Base-by-base conservation (phyloP, 208 protist species). In the Polymyxa betae region DNA sequence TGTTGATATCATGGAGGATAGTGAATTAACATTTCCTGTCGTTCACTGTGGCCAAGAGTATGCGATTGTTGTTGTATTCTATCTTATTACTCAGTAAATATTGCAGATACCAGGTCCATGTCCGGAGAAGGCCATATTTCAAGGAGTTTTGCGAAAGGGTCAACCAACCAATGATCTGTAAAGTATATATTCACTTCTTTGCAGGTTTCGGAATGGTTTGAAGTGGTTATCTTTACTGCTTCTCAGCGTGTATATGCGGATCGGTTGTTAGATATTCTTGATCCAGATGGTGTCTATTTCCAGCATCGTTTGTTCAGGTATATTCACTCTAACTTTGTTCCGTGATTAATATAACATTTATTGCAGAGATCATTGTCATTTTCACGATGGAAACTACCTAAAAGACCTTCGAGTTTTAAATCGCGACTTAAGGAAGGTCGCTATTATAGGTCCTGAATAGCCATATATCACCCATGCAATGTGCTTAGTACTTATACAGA, bases 341-440 rank as follows among this genome's bases (percentile, higher is more conserved):
- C 54, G 54, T 66, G 20, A 29, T 66, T 66, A 29, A 16, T 29
- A 16, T 66, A 66, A 32, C 20, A 29, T 29, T 66, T 16, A 16
- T 66, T 92, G 68, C 92, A 43, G 92, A 0, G 91, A 93, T 20
- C 32, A 45, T 0, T 93, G 92, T 49, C 45, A 82, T 72, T 41
- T 72, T 49, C 45, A 64, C 24, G 72, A 90, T 0, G 92, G 92
- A 24, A 41, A 92, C 89, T 93, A 64, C 54, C 45, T 93, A 32
- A 93, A 93, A 66, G 92, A 93, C 92, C 64, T 93, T 0, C 12
- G 5, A 38, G 77, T 77, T 16, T 89, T 93, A 40, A 77, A 89
- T 0, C 78, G 77, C 10, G 87, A 68, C 32, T 12, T 93, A 41
- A 41, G 44, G 46, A 68, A 52, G 41, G 72, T 92, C 43, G 88